phyloP scores from a whole-genome alignment of 306 rosid species.

The Cucumis cinereus region DNA sequence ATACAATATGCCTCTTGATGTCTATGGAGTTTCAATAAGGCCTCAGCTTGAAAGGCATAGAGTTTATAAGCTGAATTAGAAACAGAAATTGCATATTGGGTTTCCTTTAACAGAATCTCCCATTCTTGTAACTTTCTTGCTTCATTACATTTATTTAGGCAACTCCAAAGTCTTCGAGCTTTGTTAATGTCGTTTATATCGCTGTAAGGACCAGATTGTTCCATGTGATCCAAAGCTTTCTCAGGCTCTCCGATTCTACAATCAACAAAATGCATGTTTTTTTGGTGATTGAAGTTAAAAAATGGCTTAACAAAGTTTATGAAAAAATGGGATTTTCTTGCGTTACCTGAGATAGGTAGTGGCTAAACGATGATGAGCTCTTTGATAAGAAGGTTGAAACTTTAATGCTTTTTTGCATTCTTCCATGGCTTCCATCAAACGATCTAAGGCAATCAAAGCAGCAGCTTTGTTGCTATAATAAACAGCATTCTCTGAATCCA shows the following conservation, averaged over 20 bases:
- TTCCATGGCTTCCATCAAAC: conserved; percentile 40
- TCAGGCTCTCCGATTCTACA: conserved; percentile 78
- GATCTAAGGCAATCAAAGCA: conserved; percentile 56
- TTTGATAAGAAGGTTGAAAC: conserved; percentile 58
- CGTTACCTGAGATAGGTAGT: conserved; percentile 69
- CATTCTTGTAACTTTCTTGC: conserved; percentile 53
- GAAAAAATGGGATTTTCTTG: not conserved
- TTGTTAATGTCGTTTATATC: conserved; percentile 23
- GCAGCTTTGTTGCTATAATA: conserved; percentile 79
- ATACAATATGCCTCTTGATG: conserved; percentile 62
- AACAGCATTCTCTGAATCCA: conserved; percentile 58
- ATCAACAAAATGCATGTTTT: not conserved
- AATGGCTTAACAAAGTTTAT: not conserved
- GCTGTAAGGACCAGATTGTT: conserved; percentile 29
- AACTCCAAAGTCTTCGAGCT: conserved; percentile 46
- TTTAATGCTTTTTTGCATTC: conserved; percentile 69
- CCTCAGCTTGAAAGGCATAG: conserved; percentile 80
- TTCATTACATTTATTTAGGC: conserved; percentile 46
- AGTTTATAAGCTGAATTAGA: conserved; percentile 73
- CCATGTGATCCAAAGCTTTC: conserved; percentile 47
- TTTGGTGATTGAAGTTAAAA: not conserved
- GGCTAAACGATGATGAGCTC: conserved; percentile 85
- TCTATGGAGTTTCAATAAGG: conserved; percentile 53
- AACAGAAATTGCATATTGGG: conserved; percentile 56
- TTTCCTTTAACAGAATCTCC: conserved; percentile 48